Evolutionary conservation across 176 grass and related monocot species (phyloP), one percentile per base, ranked within the genome.

Genomic region (Calamus simplicifolius): DNA sequence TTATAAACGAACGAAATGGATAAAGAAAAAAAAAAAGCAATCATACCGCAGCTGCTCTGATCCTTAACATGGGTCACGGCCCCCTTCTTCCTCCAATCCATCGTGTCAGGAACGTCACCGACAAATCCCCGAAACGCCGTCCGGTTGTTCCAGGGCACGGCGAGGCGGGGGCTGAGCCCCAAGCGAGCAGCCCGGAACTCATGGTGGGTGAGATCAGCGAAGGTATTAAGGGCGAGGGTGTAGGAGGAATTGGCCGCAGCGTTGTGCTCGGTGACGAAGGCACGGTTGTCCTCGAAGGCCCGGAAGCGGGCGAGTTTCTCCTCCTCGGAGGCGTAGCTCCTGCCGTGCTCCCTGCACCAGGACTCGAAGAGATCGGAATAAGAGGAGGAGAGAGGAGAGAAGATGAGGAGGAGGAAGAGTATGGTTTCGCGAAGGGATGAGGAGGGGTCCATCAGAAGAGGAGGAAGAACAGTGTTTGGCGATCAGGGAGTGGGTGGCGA

Each of bases 41-140:
- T 29, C 80, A 81, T 82, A 89, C 86, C 86, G 63, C 86, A 89
- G 70, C 77, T 81, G 28, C 78, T 81, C 67, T 90, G 87, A 62
- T 90, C 79, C 72, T 90, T 90, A 59, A 90, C 68, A 10, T 62
- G 52, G 63, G 82, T 90, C 55, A 90, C 82, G 5, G 79, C 78
- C 14, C 79, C 87, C 27, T 54, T 75, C 51, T 90, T 16, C 68
- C 87, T 85, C 87, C 87, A 90, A 73, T 90, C 87, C 1, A 90
- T 0, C 51, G 82, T 69, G 19, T 75, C 71, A 4, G 86, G 86
- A 18, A 79, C 67, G 14, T 63, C 71, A 16, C 29, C 61, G 6
- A 27, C 57, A 25, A 18, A 81, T 54, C 68, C 82, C 58, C 4
- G 0, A 54, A 25, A 81, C 55, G 54, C 17, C 48, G 51, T 56